Conservation (phyloP, 305 asterid genomes). For the Solanum hybrid region DNA sequence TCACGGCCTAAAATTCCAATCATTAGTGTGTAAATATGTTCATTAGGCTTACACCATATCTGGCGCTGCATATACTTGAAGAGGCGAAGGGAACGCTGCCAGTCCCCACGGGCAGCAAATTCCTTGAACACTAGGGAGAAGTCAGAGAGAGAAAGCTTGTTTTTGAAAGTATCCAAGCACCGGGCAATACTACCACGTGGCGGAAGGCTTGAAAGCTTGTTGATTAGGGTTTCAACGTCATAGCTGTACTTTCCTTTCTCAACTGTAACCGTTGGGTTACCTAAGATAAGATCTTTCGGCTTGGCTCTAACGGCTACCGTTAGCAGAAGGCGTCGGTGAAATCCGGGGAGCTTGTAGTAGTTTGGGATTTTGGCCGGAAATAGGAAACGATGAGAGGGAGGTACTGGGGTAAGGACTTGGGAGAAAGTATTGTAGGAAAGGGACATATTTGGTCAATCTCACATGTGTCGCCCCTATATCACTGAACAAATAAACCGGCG, state of each 20-base stretch:
- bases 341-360: slow-evolving; percentile 10
- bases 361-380: slow-evolving; percentile 25
- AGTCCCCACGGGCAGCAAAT: slow-evolving; percentile 81
- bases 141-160: slow-evolving; percentile 79
- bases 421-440: slow-evolving; percentile 30
- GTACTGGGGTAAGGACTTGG: slow-evolving; percentile 37
- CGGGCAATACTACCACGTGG: slow-evolving; percentile 99
- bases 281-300: slow-evolving; percentile 62
- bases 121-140: slow-evolving; percentile 72
- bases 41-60: slow-evolving; percentile 92
- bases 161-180: slow-evolving; percentile 79
- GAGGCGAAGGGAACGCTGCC: slow-evolving; percentile 92
- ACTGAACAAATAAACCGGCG: neutral
- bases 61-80: slow-evolving; percentile 97
- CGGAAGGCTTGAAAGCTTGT: slow-evolving; percentile 91
- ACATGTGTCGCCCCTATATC: neutral
- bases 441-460: slow-evolving; percentile 35
- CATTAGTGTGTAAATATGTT: slow-evolving; percentile 64
- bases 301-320: slow-evolving; percentile 41
- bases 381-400: slow-evolving; percentile 25
- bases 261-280: slow-evolving; percentile 80
- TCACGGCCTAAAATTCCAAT: slow-evolving; percentile 82
- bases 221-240: slow-evolving; percentile 91
- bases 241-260: slow-evolving; percentile 90
- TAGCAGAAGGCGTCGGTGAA: slow-evolving; percentile 24